These are phyloP conservation scores for Scheffersomyces segobiensis DNA, from an alignment of 1,139 yeast species.

Conservation along the genomic window DNA sequence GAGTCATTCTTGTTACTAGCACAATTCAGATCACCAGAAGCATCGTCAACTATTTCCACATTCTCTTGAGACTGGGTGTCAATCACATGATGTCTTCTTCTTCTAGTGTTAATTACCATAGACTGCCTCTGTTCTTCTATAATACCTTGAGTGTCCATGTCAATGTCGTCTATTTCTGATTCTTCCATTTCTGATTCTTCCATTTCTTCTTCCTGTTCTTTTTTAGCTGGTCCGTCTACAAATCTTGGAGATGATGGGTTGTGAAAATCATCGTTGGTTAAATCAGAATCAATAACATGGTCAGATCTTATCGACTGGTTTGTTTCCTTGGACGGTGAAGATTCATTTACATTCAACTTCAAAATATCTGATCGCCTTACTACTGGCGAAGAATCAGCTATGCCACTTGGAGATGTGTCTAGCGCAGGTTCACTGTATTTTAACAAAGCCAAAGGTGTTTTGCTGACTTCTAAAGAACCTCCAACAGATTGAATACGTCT, in stretches of 20 bases:
- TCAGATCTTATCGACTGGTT: slow-evolving; percentile 5
- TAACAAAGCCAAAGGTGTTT: neutral
- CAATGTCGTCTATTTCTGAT: slow-evolving; percentile 5
- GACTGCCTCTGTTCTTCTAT: slow-evolving; percentile 4
- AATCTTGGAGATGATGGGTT: neutral
- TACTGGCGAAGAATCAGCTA: slow-evolving; percentile 16
- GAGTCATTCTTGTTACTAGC: neutral
- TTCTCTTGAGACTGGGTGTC: slow-evolving; percentile 8
- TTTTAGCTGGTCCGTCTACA: neutral
- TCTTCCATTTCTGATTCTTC: slow-evolving; percentile 1
- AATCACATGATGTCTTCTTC: slow-evolving; percentile 7
- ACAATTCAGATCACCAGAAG: neutral
- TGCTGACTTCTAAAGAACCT: neutral
- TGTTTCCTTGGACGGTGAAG: slow-evolving; percentile 13
- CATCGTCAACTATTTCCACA: neutral
- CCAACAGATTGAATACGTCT: neutral
- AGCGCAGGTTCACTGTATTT: slow-evolving; percentile 9
- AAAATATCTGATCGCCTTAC: slow-evolving; percentile 6
- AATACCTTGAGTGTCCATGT: slow-evolving; percentile 2
- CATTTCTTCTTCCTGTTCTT: slow-evolving; percentile 1
- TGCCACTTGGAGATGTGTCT: slow-evolving; percentile 11
- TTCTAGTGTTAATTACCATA: neutral
- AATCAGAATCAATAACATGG: neutral
- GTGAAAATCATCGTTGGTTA: neutral
- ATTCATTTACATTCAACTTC: slow-evolving; percentile 6